Conservation (phyloP, 441 rosid species). For the Aquilaria agallochum region DNA sequence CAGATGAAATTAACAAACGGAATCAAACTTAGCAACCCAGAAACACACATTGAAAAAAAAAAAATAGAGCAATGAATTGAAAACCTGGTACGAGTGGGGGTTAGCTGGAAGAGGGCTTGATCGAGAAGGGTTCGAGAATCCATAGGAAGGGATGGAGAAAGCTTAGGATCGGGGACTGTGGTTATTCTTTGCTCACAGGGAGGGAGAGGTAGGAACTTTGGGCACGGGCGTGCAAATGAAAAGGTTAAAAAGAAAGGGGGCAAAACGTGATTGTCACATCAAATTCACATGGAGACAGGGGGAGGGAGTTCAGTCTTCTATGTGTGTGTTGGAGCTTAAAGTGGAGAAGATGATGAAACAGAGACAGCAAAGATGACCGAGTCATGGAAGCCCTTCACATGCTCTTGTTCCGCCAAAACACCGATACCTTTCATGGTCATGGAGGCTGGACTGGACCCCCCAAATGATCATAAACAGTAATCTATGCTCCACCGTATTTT, state of each 20-base stretch:
- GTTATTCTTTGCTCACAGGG: conserved; percentile 4
- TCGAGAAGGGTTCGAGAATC: conserved; percentile 47
- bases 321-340: conserved; percentile 13
- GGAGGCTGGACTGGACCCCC: no score
- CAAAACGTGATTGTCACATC: conserved; percentile 15
- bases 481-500: no score
- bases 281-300: no score
- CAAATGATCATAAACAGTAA: no score
- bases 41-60: neutral
- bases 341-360: conserved; percentile 11
- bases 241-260: conserved; percentile 17
- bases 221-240: neutral
- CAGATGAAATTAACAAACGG: neutral
- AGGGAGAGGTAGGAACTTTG: conserved; percentile 11
- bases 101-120: conserved; percentile 72
- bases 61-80: no score
- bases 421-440: no score
- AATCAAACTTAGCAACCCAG: neutral
- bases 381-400: conserved; percentile 33
- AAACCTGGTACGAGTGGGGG: conserved; percentile 78
- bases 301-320: neutral
- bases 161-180: conserved; percentile 1
- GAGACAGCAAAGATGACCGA: conserved; percentile 21
- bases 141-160: conserved; percentile 22
- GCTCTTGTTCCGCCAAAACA: conserved; percentile 1